A percentile compares a stretch with the other conserved stretches of the same genome.
Evolutionary conservation across 2,329 filamentous ascomycete genomes (phyloP).

Genomic region (Ciborinia camelliae): DNA sequence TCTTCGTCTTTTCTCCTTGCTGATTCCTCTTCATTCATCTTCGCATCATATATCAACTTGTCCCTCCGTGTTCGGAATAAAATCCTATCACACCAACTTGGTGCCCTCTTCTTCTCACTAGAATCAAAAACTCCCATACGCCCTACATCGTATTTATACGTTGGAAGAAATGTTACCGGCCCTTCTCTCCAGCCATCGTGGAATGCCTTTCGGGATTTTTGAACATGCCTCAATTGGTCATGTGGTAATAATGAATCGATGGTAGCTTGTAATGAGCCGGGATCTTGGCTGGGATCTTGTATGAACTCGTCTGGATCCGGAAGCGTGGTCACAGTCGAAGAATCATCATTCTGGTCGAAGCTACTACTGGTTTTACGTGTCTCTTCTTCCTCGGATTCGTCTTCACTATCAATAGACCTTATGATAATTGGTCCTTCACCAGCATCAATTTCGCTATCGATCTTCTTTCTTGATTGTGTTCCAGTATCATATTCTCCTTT

Average conservation of each 20-base stretch:
- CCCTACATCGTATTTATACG: slow-evolving; percentile 98
- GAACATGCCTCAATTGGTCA: slow-evolving; percentile 77
- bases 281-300: slow-evolving; percentile 70
- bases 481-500: slow-evolving; percentile 68
- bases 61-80: slow-evolving; percentile 76
- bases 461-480: slow-evolving; percentile 38
- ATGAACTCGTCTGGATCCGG: slow-evolving; percentile 65
- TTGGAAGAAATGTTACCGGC: slow-evolving; percentile 81
- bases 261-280: slow-evolving; percentile 82
- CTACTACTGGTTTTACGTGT: slow-evolving; percentile 27
- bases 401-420: slow-evolving; percentile 43
- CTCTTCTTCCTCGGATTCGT: slow-evolving; percentile 41
- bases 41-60: slow-evolving; percentile 61
- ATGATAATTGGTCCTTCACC: slow-evolving; percentile 52
- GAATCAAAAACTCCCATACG: slow-evolving; percentile 90
- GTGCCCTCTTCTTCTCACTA: slow-evolving; percentile 87
- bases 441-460: slow-evolving; percentile 40
- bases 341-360: slow-evolving; percentile 38
- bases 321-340: slow-evolving; percentile 41
- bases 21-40: slow-evolving; percentile 60
- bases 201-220: slow-evolving; percentile 74
- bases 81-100: slow-evolving; percentile 96
- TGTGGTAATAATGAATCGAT: slow-evolving; percentile 83
- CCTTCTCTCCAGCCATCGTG: slow-evolving; percentile 93
- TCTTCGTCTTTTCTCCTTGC: slow-evolving; percentile 74